These are phyloP conservation scores for Colletotrichum melonis DNA, from an alignment of 2,329 filamentous ascomycete genomes.

Conservation along the genomic window DNA sequence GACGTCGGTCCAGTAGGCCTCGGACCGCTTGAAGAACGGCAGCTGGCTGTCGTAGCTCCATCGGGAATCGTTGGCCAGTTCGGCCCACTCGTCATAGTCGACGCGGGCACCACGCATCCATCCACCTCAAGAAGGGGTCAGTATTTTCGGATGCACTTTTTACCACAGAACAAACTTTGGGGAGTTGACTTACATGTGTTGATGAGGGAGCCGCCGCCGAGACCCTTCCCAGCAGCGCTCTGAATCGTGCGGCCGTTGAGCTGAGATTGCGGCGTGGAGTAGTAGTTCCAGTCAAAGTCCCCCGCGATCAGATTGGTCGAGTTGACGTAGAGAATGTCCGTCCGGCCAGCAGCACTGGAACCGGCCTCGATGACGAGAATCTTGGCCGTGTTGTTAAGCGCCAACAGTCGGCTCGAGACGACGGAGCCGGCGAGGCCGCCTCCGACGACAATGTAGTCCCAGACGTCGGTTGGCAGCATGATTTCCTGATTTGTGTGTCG, in stretches of 20 bases:
- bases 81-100: constrained; percentile 59
- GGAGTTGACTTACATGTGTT: constrained; percentile 46
- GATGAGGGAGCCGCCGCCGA: constrained; percentile 53
- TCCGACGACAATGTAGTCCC: constrained; percentile 52
- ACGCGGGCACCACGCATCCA: constrained; percentile 56
- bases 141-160: background rate
- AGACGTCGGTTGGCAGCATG: constrained; percentile 25
- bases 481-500: background rate
- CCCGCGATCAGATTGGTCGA: constrained; percentile 44
- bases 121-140: constrained; percentile 39
- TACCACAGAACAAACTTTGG: too few relatives aligned
- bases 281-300: constrained; percentile 49
- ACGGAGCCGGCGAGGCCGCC: constrained; percentile 52
- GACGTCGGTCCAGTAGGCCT: constrained; percentile 43
- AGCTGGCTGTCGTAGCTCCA: constrained; percentile 59
- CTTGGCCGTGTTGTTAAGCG: constrained; percentile 40
- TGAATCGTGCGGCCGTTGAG: constrained; percentile 40
- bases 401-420: constrained; percentile 46
- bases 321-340: constrained; percentile 42
- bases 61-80: constrained; percentile 46
- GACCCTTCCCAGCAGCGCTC: constrained; percentile 49
- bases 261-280: constrained; percentile 44
- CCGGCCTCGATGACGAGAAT: constrained; percentile 54
- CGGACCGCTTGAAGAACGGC: constrained; percentile 56
- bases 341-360: constrained; percentile 41